Percentiles rank a stretch among this genome's conserved stretches.
phyloP scores from a whole-genome alignment of 352 stramenopile species.

The Phytophthora europaea region DNA sequence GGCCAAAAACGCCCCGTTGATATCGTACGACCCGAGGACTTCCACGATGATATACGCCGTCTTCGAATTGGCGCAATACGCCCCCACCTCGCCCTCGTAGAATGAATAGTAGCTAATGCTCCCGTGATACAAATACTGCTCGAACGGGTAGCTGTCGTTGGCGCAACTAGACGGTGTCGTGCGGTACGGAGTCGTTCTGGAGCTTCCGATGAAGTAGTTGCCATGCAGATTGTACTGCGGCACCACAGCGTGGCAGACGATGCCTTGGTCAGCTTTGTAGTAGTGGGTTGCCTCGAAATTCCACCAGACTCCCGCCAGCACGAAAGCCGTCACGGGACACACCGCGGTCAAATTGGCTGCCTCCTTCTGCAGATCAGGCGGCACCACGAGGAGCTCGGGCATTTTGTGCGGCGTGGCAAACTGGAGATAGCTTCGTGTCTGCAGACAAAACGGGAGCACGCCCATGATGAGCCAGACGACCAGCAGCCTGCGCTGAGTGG shows the following conservation, averaged over 20 bases:
- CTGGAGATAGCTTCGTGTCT: constrained; percentile 32
- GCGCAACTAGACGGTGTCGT: constrained; percentile 18
- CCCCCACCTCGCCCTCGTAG: constrained; percentile 27
- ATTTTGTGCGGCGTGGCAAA: constrained; percentile 34
- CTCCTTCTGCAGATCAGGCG: constrained; percentile 2
- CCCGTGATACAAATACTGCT: constrained; percentile 41
- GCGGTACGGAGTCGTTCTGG: background rate
- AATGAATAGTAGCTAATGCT: constrained; percentile 38
- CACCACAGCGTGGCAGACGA: constrained; percentile 32
- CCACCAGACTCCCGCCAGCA: constrained; percentile 31
- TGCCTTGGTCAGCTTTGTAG: constrained; percentile 8
- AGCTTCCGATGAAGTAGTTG: constrained; percentile 27
- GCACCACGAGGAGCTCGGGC: constrained; percentile 10
- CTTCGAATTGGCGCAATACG: constrained; percentile 24
- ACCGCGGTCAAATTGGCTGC: constrained; percentile 10
- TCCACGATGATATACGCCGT: constrained; percentile 23
- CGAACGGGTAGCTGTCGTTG: constrained; percentile 23
- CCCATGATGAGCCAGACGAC: constrained; percentile 18
- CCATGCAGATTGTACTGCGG: constrained; percentile 41
- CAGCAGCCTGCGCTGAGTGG: background rate
- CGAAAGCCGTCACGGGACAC: constrained; percentile 3
- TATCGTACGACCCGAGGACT: constrained; percentile 20
- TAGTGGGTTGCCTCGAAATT: constrained; percentile 31
- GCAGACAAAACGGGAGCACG: constrained; percentile 23
- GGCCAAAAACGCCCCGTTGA: constrained; percentile 20